Evolutionary conservation across 495 filamentous ascomycete species (phyloP), one percentile per base, ranked within the genome.

Genomic region (Xylaria telfairii): DNA sequence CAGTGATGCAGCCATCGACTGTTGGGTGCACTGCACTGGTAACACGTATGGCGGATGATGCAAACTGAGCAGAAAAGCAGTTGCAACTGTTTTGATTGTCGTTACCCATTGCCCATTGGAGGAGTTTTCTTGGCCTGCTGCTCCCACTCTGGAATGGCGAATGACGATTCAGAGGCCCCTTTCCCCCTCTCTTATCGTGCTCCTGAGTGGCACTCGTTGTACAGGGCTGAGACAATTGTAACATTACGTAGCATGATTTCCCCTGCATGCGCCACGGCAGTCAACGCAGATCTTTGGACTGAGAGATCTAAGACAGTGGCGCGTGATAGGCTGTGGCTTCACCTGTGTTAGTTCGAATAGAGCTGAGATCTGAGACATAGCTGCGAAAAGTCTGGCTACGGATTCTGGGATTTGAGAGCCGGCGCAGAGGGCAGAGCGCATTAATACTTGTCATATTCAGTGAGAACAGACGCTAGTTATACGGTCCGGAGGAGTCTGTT

Each of bases 171-270:
- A 65, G 57, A 30, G 34, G 1, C 17, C 28, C 37, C 7, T 51
- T 8, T n/a, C 32, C 21, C 30, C 12, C 7, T n/a, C 26, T 65
- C 24, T n/a, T 13, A 13, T 44, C 28, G 1, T 44, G 37, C 21
- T 67, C 51, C 24, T 57, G 51, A 32, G 37, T 34, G 37, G 65
- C 13, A 32, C 47, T 39, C 19, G 37, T 62, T 60, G 44, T 32
- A 39, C 67, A 69, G 57, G 59, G 67, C 67, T 69, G 67, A 69
- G 67, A 69, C 67, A 53, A 42, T 53, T 49, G 44, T 34, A 12
- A 63, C 46, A 63, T n/a, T 49, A 54, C 8, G 65, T 46, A 59
- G 51, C 51, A 53, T 57, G 49, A 30, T 69, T 26, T 69, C 32
- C 57, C 54, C 44, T 69, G 67, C 67, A 69, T 60, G 59, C 60